Conservation (phyloP, 2,329 filamentous ascomycete genomes). For the Cladosporium sp. region DNA sequence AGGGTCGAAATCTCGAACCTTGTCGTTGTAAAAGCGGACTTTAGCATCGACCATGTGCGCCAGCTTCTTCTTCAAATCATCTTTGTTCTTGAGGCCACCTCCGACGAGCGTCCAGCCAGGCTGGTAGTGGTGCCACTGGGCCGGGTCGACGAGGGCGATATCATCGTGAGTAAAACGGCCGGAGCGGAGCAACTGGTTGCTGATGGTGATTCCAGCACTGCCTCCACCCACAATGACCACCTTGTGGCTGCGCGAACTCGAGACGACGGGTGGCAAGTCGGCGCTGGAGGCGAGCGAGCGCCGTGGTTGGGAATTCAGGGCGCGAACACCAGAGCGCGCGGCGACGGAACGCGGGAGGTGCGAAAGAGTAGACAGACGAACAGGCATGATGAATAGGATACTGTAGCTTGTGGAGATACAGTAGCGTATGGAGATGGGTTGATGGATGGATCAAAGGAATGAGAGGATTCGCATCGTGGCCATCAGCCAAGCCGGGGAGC, state of each 20-base stretch:
- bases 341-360: background rate
- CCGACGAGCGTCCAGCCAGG: slow-evolving; percentile 67
- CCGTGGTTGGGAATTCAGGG: background rate
- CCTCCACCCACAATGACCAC: slow-evolving; percentile 66
- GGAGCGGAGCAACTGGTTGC: slow-evolving; percentile 61
- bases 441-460: background rate
- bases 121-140: slow-evolving; percentile 63
- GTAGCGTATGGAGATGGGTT: background rate
- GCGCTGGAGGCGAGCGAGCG: background rate
- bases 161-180: slow-evolving; percentile 56
- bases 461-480: background rate
- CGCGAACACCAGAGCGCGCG: background rate
- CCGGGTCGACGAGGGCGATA: slow-evolving; percentile 62
- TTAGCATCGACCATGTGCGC: slow-evolving; percentile 52
- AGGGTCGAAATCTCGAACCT: slow-evolving; percentile 50
- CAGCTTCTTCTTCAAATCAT: slow-evolving; percentile 53
- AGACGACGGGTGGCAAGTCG: background rate
- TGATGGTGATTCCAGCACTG: slow-evolving; percentile 60
- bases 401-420: background rate
- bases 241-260: slow-evolving; percentile 49
- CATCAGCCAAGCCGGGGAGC: background rate
- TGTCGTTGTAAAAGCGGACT: slow-evolving; percentile 55
- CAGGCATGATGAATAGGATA: background rate
- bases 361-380: background rate
- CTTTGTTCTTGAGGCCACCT: slow-evolving; percentile 60